Percentiles rank a stretch among this genome's conserved stretches.
These are phyloP conservation scores for Lantana camara DNA, from an alignment of 257 asterid species.

Conservation along the genomic window DNA sequence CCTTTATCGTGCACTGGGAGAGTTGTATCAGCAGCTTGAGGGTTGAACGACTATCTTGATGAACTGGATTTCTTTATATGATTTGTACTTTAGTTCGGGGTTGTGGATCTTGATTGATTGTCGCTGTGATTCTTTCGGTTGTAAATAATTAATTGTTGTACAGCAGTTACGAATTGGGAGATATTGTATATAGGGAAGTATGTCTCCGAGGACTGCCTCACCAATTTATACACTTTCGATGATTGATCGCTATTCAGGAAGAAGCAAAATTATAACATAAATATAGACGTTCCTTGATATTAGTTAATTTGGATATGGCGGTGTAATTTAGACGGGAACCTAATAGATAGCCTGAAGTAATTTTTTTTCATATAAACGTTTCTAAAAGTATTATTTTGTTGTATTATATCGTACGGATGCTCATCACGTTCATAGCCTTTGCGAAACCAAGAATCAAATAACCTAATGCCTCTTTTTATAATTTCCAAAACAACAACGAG, in stretches of 20 bases:
- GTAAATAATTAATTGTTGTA: conserved; percentile 34
- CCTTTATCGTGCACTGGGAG: conserved; percentile 75
- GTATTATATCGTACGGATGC: no score
- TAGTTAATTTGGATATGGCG: neutral
- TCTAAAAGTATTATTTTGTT: no score
- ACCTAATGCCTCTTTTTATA: no score
- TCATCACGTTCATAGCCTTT: no score
- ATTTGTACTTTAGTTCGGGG: no score
- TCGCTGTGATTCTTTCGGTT: conserved; percentile 23
- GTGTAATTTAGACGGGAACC: no score
- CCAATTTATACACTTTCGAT: conserved; percentile 11
- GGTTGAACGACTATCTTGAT: conserved; percentile 25
- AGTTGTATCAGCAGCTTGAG: conserved; percentile 59
- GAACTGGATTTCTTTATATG: no score
- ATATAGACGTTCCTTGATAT: no score
- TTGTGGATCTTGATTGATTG: neutral
- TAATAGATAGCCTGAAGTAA: no score
- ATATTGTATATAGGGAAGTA: conserved; percentile 10
- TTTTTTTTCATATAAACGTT: no score
- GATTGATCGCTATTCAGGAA: neutral
- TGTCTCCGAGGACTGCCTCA: neutral
- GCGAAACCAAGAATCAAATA: no score
- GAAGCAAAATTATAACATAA: neutral
- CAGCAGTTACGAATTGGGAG: neutral
- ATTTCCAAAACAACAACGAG: no score